Evolutionary conservation across 148 eudicot genomes (phyloP).

Genomic region (Persicaria tinctoria): DNA sequence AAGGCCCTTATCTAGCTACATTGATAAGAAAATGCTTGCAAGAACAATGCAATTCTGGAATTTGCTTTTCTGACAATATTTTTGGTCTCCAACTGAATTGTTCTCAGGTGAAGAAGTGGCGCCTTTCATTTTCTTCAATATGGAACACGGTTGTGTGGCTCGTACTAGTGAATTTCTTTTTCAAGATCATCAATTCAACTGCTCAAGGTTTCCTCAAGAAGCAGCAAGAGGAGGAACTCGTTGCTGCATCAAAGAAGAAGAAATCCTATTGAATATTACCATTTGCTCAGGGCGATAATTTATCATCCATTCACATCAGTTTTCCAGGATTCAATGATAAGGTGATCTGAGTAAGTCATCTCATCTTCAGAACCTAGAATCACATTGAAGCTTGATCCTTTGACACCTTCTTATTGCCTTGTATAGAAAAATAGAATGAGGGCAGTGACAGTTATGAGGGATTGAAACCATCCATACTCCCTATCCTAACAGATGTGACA

Average conservation of each 20-base stretch:
- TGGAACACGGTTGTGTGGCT: slow-evolving; percentile 80
- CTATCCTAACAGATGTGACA: slow-evolving; percentile 4
- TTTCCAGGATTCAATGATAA: background rate
- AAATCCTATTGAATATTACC: background rate
- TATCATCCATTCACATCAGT: background rate
- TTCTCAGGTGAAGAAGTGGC: slow-evolving; percentile 51
- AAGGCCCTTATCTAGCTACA: background rate
- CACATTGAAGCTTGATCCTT: background rate
- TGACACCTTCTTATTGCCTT: background rate
- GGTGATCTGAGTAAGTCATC: background rate
- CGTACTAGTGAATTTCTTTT: slow-evolving; percentile 59
- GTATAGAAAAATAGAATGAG: slow-evolving; percentile 10
- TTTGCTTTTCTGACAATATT: background rate
- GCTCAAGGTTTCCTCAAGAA: slow-evolving; percentile 66
- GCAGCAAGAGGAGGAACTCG: slow-evolving; percentile 54
- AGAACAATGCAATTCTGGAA: background rate
- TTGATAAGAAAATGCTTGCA: background rate
- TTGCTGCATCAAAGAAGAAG: slow-evolving; percentile 26
- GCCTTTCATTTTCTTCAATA: slow-evolving; percentile 57
- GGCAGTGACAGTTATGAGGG: background rate
- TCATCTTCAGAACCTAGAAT: background rate
- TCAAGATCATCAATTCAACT: slow-evolving; percentile 63
- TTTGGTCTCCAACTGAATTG: background rate
- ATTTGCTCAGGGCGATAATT: background rate
- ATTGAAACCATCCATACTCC: background rate